Base-by-base conservation (phyloP, 2,329 filamentous ascomycete genomes). In the Hymenoscyphus occultus region DNA sequence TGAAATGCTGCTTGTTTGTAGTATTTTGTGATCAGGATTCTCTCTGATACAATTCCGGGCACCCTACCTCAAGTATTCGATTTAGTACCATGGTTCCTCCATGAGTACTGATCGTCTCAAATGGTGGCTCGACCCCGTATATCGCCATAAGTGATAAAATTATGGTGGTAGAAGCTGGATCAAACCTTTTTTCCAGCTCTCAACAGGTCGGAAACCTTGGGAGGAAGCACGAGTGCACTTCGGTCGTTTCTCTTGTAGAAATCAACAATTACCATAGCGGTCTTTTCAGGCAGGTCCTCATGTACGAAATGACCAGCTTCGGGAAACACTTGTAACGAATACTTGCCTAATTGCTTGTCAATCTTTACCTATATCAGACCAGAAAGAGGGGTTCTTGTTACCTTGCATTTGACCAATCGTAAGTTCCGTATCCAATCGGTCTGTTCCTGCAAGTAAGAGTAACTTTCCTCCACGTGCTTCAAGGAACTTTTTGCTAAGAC, bases 361-460 rank as follows among this genome's bases (percentile, higher is more conserved):
- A 39, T 28, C n/a, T n/a, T n/a, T n/a, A 12, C 22, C n/a, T 32
- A 59, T 59, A 35, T 32, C 9, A 13, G 22, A 60, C 13, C 39
- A 6, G 63, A 22, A 51, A 51, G 3, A 22, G 14, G 45, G 9
- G 19, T 12, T 3, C 2, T 22, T 74, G 77, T 71, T 80, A 90
- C 92, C 93, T 81, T 97, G 93, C 93, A 97, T 97, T 78, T 97
- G 93, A 16, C 93, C 93, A 76, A 97, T 97, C 77, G 92, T 97
- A 73, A 97, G 79, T 74, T 96, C 93, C 70, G 91, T 96, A 76
- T 97, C 93, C 64, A 97, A 77, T 59, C 93, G 83, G 78, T 97
- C 94, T 12, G 93, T 97, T 19, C 93, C 93, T 2, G 93, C 94
- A 39, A 97, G 83, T 61, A 97, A 79, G 60, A 97, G 79, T 67